Evolutionary conservation across 305 asterid species (phyloP), one percentile per base, ranked within the genome.

Genomic region (Fraxinus latifolia): DNA sequence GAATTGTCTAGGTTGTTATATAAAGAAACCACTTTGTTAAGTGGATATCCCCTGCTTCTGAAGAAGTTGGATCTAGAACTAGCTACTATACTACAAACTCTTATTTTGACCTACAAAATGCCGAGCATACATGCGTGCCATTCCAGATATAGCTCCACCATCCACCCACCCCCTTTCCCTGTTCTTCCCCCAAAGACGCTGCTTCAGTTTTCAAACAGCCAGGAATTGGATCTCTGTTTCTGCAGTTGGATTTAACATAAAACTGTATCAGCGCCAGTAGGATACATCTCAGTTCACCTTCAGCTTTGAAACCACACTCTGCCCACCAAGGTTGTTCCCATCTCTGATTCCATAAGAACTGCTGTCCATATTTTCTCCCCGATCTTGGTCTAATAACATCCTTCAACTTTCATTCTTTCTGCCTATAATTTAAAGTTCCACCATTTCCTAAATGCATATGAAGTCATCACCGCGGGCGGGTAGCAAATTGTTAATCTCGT

Each of bases 271-370:
- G 15, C 17, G n/a, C 53, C 53, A 42, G n/a, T 42, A 11, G 53
- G 53, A 42, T 12, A 42, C 5, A 42, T 42, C 53, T 42, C 50
- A 67, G 73, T 50, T 76, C 53, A 17, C 34, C 36, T 67, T 79
- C 81, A 50, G 75, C 76, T 47, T n/a, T 68, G 32, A 77, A 65
- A 77, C 37, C 36, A 33, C 78, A 14, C 17, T 12, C 55, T 11
- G 55, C 55, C 55, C 15, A 11, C 17, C 55, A 44, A 42, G 55
- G 17, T 44, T 44, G 55, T 44, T 44, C 74, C 7, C 17, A n/a
- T 11, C 27, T 78, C 62, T 23, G 62, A 81, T 29, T 17, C 31
- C 70, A 23, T 19, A 78, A 60, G 17, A 44, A 44, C n/a, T 12
- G 12, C n/a, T 12, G 55, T 44, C 55, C 55, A 44, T n/a, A 44